Conservation (phyloP, 1,284 basidiomycete genomes). For the Heimioporus punctisporus region DNA sequence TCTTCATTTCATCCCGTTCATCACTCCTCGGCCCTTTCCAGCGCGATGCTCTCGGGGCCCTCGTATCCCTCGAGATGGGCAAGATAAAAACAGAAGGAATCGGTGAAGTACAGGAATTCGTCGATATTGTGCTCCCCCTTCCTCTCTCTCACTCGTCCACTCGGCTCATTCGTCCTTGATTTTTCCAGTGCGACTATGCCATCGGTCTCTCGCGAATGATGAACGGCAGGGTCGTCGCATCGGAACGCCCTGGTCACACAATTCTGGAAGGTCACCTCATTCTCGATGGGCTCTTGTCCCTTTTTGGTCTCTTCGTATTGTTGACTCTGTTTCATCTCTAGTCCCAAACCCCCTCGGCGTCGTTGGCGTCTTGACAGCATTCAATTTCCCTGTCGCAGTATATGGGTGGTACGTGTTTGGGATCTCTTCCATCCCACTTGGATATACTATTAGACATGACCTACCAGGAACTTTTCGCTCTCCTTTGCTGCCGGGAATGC, state of each 20-base stretch:
- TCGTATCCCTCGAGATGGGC: conserved; percentile 93
- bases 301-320: conserved; percentile 8
- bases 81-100: conserved; percentile 94
- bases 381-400: conserved; percentile 94
- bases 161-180: too few species aligned
- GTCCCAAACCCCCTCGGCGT: conserved; percentile 94
- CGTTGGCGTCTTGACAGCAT: conserved; percentile 90
- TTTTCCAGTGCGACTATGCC: conserved; percentile 62
- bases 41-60: conserved; percentile 82
- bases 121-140: conserved; percentile 92
- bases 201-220: conserved; percentile 92
- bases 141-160: too few species aligned
- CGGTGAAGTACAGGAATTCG: conserved; percentile 94
- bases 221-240: conserved; percentile 85
- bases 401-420: conserved; percentile 70
- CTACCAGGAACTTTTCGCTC: conserved; percentile 83
- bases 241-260: conserved; percentile 88
- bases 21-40: conserved; percentile 30
- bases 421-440: neutral
- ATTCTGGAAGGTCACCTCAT: conserved; percentile 75
- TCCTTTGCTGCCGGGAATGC: conserved; percentile 92
- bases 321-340: conserved; percentile 30
- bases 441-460: conserved; percentile 5
- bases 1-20: neutral
- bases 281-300: conserved; percentile 1